Conservation (phyloP, 1,139 yeast genomes). For the Taiozyma sp. region DNA sequence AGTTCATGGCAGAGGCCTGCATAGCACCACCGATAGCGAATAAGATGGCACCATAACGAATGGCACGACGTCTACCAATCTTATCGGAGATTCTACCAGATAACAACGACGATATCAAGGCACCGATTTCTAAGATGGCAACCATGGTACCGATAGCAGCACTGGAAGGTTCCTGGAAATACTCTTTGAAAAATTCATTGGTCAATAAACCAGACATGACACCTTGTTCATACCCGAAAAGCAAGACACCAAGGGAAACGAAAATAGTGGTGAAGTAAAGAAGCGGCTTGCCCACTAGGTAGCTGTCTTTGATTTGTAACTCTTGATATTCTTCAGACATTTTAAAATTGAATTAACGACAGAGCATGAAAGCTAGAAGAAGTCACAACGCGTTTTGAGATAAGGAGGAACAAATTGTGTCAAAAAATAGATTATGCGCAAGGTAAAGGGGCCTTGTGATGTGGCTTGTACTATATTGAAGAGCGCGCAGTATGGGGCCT, state of each 20-base stretch:
- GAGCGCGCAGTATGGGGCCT: neutral
- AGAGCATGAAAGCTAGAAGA: neutral
- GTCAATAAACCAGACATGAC: conserved; percentile 82
- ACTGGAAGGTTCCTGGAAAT: conserved; percentile 67
- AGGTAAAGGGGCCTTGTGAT: neutral
- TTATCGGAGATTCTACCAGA: conserved; percentile 78
- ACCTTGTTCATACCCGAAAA: conserved; percentile 91
- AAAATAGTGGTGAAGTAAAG: conserved; percentile 76
- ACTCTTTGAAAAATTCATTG: conserved; percentile 64
- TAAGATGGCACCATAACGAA: conserved; percentile 73
- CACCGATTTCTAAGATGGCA: conserved; percentile 82
- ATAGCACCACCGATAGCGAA: conserved; percentile 78
- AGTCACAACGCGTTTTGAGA: neutral
- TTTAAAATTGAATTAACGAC: neutral
- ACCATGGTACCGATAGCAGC: conserved; percentile 74
- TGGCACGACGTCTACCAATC: conserved; percentile 76
- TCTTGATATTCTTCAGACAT: conserved; percentile 18
- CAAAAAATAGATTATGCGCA: neutral
- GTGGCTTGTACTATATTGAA: neutral
- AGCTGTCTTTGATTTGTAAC: conserved; percentile 18
- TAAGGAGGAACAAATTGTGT: neutral
- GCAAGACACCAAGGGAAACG: conserved; percentile 76
- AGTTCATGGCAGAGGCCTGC: conserved; percentile 53
- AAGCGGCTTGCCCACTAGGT: conserved; percentile 29
- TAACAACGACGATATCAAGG: conserved; percentile 66